phyloP scores from a whole-genome alignment of 257 asterid species.

The Paraleonurus japonicus region DNA sequence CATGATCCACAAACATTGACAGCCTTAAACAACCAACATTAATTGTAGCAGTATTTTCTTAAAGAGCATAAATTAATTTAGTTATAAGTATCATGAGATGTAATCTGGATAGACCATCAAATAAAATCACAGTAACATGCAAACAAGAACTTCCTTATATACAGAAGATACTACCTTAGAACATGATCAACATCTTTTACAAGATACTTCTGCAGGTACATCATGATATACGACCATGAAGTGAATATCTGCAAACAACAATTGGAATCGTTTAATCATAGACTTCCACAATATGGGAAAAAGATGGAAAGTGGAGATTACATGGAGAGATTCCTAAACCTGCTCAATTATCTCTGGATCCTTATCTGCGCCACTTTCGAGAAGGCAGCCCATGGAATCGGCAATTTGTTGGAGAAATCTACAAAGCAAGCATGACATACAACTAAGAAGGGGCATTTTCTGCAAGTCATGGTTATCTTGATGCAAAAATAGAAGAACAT shows the following conservation, averaged over 20 bases:
- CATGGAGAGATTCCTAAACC: slow-evolving; percentile 39
- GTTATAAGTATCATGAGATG: neutral
- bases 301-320: slow-evolving; percentile 18
- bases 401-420: slow-evolving; percentile 72
- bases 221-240: slow-evolving; percentile 79
- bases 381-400: slow-evolving; percentile 58
- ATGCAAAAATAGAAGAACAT: neutral
- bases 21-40: neutral
- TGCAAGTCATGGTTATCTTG: neutral
- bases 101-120: neutral
- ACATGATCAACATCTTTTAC: slow-evolving; percentile 49
- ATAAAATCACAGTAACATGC: slow-evolving; percentile 9
- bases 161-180: slow-evolving; percentile 50
- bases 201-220: slow-evolving; percentile 82
- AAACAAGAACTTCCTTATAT: neutral
- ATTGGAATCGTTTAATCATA: slow-evolving; percentile 14
- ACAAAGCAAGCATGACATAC: slow-evolving; percentile 28
- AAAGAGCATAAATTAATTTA: neutral
- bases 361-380: slow-evolving; percentile 83
- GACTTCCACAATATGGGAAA: slow-evolving; percentile 12
- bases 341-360: slow-evolving; percentile 89
- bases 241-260: slow-evolving; percentile 67
- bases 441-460: neutral
- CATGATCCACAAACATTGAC: slow-evolving; percentile 14
- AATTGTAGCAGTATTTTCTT: neutral